phyloP scores from a whole-genome alignment of 2,329 filamentous ascomycete species.

The Coleophoma cylindrospora region DNA sequence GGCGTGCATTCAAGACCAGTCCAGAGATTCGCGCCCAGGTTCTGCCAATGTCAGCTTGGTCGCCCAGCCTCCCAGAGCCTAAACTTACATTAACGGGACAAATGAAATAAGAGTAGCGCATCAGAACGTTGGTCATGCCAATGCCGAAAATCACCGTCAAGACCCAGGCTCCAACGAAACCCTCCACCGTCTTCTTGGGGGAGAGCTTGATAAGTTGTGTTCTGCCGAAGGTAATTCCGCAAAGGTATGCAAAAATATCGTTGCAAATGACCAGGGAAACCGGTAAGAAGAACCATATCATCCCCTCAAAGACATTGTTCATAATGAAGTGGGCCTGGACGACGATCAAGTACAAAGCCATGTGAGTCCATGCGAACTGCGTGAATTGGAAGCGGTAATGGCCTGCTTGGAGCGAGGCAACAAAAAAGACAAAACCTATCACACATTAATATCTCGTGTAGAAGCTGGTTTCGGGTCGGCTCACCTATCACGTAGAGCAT shows the following conservation, averaged over 20 bases:
- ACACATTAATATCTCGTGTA: conserved; percentile 19
- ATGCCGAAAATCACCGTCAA: conserved; percentile 88
- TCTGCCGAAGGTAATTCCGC: conserved; percentile 92
- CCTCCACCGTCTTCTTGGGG: conserved; percentile 98
- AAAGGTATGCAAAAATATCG: conserved; percentile 97
- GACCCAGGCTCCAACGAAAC: conserved; percentile 93
- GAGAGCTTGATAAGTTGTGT: conserved; percentile 97
- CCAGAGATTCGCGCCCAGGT: conserved; percentile 89
- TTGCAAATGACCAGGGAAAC: conserved; percentile 95
- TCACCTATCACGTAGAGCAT: conserved; percentile 94
- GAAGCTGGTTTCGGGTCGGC: conserved; percentile 24
- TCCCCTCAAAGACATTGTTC: conserved; percentile 99
- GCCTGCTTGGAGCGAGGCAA: conserved; percentile 87
- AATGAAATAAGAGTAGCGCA: conserved; percentile 94
- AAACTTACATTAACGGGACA: conserved; percentile 79
- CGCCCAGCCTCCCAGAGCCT: background rate
- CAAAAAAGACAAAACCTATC: conserved; percentile 94
- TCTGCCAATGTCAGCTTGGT: conserved; percentile 31
- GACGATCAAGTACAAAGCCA: conserved; percentile 96
- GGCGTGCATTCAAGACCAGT: conserved; percentile 84
- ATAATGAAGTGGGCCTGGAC: conserved; percentile 99
- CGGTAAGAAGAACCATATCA: conserved; percentile 99
- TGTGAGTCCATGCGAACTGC: conserved; percentile 98
- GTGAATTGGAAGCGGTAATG: conserved; percentile 99
- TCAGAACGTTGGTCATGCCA: conserved; percentile 75